Percentiles rank a stretch among this genome's conserved stretches.
These are phyloP conservation scores for Schizonepeta tenuifolia DNA, from an alignment of 257 asterid species.

Conservation along the genomic window DNA sequence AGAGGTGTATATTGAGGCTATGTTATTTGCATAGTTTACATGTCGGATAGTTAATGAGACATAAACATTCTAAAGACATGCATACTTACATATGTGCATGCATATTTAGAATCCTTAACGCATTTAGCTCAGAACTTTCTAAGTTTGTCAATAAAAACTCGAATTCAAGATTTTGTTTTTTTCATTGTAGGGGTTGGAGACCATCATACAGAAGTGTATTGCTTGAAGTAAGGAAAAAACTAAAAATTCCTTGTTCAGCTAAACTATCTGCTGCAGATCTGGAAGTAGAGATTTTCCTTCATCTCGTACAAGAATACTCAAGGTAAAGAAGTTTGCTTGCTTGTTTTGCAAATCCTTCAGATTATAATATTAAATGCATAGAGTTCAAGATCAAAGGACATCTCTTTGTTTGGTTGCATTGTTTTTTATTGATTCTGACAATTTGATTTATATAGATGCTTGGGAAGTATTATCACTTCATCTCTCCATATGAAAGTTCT, in stretches of 20 bases:
- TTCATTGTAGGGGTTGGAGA: constrained; percentile 81
- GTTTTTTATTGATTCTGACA: neutral
- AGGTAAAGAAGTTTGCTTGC: constrained; percentile 50
- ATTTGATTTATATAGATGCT: neutral
- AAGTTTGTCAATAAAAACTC: constrained; percentile 3
- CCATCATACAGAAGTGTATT: constrained; percentile 86
- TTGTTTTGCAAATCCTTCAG: neutral
- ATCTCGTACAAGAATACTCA: constrained; percentile 79
- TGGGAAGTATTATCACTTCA: constrained; percentile 11
- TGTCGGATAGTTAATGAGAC: neutral
- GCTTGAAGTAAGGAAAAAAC: constrained; percentile 76
- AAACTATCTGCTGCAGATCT: constrained; percentile 82
- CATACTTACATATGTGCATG: neutral
- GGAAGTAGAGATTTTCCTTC: constrained; percentile 92
- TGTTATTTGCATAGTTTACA: neutral
- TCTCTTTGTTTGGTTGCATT: neutral
- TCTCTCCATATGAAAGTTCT: neutral
- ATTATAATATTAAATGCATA: neutral
- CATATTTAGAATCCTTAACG: neutral
- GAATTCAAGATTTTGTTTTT: constrained; percentile 33
- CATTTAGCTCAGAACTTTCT: neutral
- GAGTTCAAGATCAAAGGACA: neutral
- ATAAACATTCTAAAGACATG: neutral
- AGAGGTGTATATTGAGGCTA: neutral
- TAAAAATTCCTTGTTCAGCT: constrained; percentile 77